phyloP scores from a whole-genome alignment of 2,329 filamentous ascomycete genomes.

The Xylariaceae sp. region DNA sequence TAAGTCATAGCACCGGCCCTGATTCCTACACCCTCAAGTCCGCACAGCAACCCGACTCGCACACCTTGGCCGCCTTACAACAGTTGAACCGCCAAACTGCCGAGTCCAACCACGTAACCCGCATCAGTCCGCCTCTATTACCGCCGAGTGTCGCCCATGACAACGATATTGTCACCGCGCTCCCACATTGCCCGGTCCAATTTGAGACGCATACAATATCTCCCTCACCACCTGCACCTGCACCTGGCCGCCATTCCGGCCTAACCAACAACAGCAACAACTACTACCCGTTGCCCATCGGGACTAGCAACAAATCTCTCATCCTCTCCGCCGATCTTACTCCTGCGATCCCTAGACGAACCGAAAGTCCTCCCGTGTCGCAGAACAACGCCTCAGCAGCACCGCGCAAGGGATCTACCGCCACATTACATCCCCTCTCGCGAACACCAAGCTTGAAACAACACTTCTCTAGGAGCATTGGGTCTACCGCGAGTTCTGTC shows the following conservation, averaged over 20 bases:
- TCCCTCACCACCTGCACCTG: slow-evolving; percentile 36
- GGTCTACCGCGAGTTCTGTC: slow-evolving; percentile 58
- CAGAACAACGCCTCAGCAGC: slow-evolving; percentile 29
- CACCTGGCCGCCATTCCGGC: slow-evolving; percentile 22
- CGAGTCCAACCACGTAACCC: slow-evolving; percentile 24
- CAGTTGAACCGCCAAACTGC: slow-evolving; percentile 27
- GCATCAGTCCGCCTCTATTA: slow-evolving; percentile 14
- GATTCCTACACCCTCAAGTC: slow-evolving; percentile 16
- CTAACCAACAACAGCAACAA: slow-evolving; percentile 20
- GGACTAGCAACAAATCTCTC: slow-evolving; percentile 27
- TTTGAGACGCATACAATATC: slow-evolving; percentile 39
- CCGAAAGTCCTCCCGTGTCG: slow-evolving; percentile 32
- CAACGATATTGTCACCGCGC: slow-evolving; percentile 15
- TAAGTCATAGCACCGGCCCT: slow-evolving; percentile 20
- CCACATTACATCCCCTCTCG: slow-evolving; percentile 48
- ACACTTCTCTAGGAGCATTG: slow-evolving; percentile 46
- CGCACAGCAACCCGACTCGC: slow-evolving; percentile 19
- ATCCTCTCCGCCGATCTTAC: slow-evolving; percentile 37
- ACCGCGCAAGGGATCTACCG: slow-evolving; percentile 39
- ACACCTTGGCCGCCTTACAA: slow-evolving; percentile 23
- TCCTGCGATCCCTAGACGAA: slow-evolving; percentile 24
- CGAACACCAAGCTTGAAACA: slow-evolving; percentile 59
- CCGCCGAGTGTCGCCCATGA: background rate
- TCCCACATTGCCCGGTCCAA: slow-evolving; percentile 26
- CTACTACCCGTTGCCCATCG: slow-evolving; percentile 20